Base-by-base conservation (phyloP, 345 rosid genomes). In the Garcia nutans region DNA sequence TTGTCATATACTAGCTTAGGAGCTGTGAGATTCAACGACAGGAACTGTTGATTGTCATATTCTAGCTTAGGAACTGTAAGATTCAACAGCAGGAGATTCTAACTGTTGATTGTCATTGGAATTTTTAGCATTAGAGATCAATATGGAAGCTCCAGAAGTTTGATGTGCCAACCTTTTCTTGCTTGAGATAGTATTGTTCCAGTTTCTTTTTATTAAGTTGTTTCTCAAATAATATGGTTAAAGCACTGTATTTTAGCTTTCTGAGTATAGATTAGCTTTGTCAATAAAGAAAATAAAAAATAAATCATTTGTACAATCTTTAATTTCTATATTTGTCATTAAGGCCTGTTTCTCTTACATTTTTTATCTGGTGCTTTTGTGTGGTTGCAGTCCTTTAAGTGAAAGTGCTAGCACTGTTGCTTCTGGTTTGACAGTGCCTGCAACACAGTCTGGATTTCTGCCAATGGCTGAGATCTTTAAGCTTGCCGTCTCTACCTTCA, bases 361-460 rank as follows among this genome's bases (percentile, higher is more conserved):
- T 16, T 76, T 76, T 44, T 60, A 11, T 22, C 49, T 52, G 72
- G 56, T 76, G 5, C 24, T 57, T 37, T 31, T 10, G 57, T 79
- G 42, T 72, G 72, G 33, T 64, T 77, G 84, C 84, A 92, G 98
- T 69, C 94, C 96, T 59, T 69, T 87, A 85, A 94, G 98, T 26
- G 91, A 91, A 83, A 91, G 88, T 61, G 96, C 93, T 2, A 79
- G 57, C 11, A 45, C 88, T n/a, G 93, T 91, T 69, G 92, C 92
- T 75, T 82, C 97, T 67, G 98, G 97, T 69, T 57, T 85, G 74
- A 83, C 93, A 58, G 82, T 77, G 47, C 89, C 96, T 24, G 94
- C 94, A 13, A 23, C 78, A 68, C 87, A 84, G 70, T 84, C 87
- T 74, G 96, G 96, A 72, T 61, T 71, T 22, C 68, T 89, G 83